Base-by-base conservation (phyloP, 2,329 filamentous ascomycete genomes). In the Botryosphaeria agaves region DNA sequence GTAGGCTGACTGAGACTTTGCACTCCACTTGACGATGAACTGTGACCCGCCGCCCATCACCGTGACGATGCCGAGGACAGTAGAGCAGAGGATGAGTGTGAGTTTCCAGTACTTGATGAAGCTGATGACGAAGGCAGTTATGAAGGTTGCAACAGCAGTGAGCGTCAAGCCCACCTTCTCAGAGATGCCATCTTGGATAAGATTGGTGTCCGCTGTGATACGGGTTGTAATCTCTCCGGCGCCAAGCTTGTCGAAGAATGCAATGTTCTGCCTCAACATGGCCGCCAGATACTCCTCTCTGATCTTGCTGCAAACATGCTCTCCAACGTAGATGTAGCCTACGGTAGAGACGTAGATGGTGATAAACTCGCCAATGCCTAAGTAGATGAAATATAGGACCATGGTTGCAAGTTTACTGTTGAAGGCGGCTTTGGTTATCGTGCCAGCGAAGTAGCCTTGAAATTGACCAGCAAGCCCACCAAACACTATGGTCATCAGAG, bases 31-130 rank as follows among this genome's bases (percentile, higher is more conserved):
- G 48, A 92, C 62, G 43, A 93, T 77, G 44, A 83, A 80, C 3
- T 56, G 60, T 4, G 78, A 81, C 9, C 78, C 73, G 30, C 62
- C 57, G 26, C 76, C 81, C 74, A 91, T 89, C 39, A 77, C 65
- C 9, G 80, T 37, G n/a, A 82, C 54, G 29, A 95, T 71, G 2
- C 83, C 80, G 26, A 87, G 60, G 37, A 95, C 74, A 1, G 80
- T 83, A 1, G 80, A 87, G 15, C 72, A 66, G 23, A 93, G 66
- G 41, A 98, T 94, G 30, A 94, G 58, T 0, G 89, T 89, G 38
- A 95, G 61, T 53, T 89, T 93, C 81, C 87, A 94, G 53, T 79
- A 91, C 45, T 81, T 80, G 53, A 87, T 56, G 49, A 93, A 95
- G 3, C 79, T 83, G 39, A 98, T 87, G 33, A 94, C 61, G 40